These are phyloP conservation scores for Carex scoparia DNA, from an alignment of 176 grass and related monocot genomes.

Conservation along the genomic window DNA sequence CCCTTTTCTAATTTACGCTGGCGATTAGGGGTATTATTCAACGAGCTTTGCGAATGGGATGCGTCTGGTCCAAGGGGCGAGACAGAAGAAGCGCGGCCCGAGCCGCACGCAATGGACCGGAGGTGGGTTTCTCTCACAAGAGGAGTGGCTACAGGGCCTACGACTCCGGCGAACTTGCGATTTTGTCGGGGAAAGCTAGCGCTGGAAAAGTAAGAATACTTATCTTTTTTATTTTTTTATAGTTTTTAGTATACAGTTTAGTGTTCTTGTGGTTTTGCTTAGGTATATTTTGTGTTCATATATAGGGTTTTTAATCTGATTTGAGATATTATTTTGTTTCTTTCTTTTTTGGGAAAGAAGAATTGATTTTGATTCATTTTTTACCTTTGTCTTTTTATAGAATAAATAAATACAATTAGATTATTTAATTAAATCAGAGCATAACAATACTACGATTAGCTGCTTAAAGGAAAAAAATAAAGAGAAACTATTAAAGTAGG, in stretches of 20 bases:
- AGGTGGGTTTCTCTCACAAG: neutral
- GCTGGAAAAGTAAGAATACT: constrained; percentile 42
- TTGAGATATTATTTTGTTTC: neutral
- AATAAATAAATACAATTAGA: neutral
- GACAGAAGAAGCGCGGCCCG: neutral
- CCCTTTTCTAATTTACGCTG: neutral
- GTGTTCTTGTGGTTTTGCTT: neutral
- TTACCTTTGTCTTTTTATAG: neutral
- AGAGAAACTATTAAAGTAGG: neutral
- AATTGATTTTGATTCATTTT: no score
- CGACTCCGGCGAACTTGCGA: constrained; percentile 65
- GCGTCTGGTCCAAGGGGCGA: constrained; percentile 40
- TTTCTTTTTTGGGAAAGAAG: neutral
- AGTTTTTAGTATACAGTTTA: neutral
- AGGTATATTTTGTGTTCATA: no score
- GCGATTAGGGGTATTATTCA: constrained; percentile 8
- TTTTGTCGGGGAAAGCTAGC: constrained; percentile 40
- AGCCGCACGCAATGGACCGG: neutral
- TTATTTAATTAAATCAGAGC: neutral
- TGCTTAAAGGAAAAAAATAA: neutral
- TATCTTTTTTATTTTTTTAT: neutral
- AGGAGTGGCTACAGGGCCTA: constrained; percentile 28
- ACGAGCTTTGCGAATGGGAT: constrained; percentile 42
- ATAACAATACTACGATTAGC: neutral
- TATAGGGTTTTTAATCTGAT: neutral